Evolutionary conservation across 140 eudicot genomes (phyloP), one percentile per base, ranked within the genome.

Genomic region (Bidens hawaiensis): DNA sequence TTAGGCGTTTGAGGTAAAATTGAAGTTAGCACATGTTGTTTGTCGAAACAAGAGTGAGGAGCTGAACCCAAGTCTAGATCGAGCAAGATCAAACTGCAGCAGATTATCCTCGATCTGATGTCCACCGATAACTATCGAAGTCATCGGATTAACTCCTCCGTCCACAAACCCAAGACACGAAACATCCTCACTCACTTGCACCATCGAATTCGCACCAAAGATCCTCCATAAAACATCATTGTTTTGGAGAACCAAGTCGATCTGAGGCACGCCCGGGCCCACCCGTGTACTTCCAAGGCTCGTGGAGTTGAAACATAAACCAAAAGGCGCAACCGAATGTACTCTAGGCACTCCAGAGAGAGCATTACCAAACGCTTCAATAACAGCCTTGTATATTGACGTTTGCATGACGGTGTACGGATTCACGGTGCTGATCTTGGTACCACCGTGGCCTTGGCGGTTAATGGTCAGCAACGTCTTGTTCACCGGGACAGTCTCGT

Each of bases 61-160:
- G 21, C 89, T 84, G 71, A 88, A 88, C 13, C 85, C 82, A 7
- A 88, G 68, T 82, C 94, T 77, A 52, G 77, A 70, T 72, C 77
- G 52, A 75, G 65, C 30, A 79, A 50, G 62, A 82, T 82, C 65
- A 70, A 65, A 65, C 21, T 65, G 62, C 10, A 65, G 61, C 2
- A 51, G 38, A 65, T 65, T 65, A 64, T 64, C 81, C 76, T 80
- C 90, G 41, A 85, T 14, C 60, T 79, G 86, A 49, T 74, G 68
- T 49, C 63, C 83, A 28, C 94, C 89, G 2, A 85, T 79, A 15
- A 82, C 89, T 6, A 82, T 70, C 3, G 94, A 74, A 19, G 89
- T 66, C 54, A 56, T 61, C 14, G 75, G 80, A 13, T 52, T 40
- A 11, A 19, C 27, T 0, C 86, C 89, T 0, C 82, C 86, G 22